Evolutionary conservation across 2,329 filamentous ascomycete genomes (phyloP).

Genomic region (Pyrenochaeta sp.): DNA sequence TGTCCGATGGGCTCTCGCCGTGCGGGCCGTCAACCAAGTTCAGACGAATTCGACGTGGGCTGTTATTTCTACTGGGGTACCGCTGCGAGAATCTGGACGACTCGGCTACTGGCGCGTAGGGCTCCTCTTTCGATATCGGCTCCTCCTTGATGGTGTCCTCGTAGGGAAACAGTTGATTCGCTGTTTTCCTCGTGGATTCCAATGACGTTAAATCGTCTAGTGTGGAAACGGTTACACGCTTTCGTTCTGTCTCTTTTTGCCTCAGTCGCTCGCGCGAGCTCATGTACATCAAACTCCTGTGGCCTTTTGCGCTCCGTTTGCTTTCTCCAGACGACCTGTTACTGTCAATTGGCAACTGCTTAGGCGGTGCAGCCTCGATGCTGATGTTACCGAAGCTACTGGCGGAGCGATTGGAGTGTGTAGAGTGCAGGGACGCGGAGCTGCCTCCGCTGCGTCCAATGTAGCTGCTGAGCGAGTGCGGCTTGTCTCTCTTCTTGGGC

Average conservation of each 20-base stretch:
- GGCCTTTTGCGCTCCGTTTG: conserved; percentile 43
- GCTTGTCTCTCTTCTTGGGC: conserved; percentile 53
- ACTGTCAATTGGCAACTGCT: conserved; percentile 38
- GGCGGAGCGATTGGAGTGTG: conserved; percentile 42
- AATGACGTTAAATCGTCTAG: conserved; percentile 49
- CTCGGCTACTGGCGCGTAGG: conserved; percentile 25
- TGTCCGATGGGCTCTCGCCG: conserved; percentile 35
- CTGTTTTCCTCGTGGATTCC: conserved; percentile 29
- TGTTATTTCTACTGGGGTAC: conserved; percentile 41
- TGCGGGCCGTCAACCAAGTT: conserved; percentile 32
- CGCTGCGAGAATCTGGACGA: conserved; percentile 37
- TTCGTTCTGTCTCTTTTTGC: conserved; percentile 69
- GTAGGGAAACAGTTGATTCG: conserved; percentile 36
- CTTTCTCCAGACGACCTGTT: conserved; percentile 44
- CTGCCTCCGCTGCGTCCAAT: conserved; percentile 55
- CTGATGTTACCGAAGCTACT: conserved; percentile 52
- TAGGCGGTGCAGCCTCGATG: conserved; percentile 43
- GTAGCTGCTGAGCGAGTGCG: conserved; percentile 64
- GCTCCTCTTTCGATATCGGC: conserved; percentile 27
- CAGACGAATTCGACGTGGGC: conserved; percentile 38
- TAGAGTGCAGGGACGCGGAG: conserved; percentile 45
- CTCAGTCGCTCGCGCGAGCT: conserved; percentile 72
- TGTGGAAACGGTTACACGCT: conserved; percentile 57
- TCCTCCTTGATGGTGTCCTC: conserved; percentile 50
- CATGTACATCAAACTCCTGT: conserved; percentile 74